These are phyloP conservation scores for Vaccinium myrtillus DNA, from an alignment of 148 eudicot species.

Conservation along the genomic window DNA sequence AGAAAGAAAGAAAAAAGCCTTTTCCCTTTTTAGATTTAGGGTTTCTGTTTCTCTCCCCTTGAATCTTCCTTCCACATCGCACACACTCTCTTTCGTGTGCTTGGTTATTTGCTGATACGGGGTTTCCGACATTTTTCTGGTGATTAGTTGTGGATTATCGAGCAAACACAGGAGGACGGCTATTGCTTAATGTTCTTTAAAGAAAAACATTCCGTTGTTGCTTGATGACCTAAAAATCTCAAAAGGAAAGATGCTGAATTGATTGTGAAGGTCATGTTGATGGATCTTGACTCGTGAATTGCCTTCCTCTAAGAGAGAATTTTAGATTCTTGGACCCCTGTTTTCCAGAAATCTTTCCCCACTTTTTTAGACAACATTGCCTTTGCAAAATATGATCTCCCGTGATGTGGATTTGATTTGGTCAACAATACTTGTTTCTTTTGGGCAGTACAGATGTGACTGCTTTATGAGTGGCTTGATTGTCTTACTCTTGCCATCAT, in stretches of 20 bases:
- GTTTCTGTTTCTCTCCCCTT: too few relatives aligned
- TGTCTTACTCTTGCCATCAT: background rate
- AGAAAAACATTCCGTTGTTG: background rate
- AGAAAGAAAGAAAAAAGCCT: too few relatives aligned
- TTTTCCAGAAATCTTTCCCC: background rate
- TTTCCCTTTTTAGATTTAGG: too few relatives aligned
- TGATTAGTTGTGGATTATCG: background rate
- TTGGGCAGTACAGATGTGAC: background rate
- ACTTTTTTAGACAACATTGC: background rate
- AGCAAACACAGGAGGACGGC: background rate
- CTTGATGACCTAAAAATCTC: background rate
- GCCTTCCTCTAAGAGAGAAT: background rate
- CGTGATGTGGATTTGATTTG: background rate
- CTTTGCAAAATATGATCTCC: background rate
- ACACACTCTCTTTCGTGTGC: background rate
- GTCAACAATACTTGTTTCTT: background rate
- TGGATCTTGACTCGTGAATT: conserved; percentile 5
- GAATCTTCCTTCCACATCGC: background rate
- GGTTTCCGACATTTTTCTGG: background rate
- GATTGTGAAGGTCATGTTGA: background rate
- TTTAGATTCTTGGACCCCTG: background rate
- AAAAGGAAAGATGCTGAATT: background rate
- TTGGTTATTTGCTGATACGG: background rate
- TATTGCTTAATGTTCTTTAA: background rate
- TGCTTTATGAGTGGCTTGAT: background rate